Percentiles rank a stretch among this genome's conserved stretches.
These are phyloP conservation scores for Mesotaenium endlicherianum DNA, from an alignment of 139 green algal genomes.

Conservation along the genomic window DNA sequence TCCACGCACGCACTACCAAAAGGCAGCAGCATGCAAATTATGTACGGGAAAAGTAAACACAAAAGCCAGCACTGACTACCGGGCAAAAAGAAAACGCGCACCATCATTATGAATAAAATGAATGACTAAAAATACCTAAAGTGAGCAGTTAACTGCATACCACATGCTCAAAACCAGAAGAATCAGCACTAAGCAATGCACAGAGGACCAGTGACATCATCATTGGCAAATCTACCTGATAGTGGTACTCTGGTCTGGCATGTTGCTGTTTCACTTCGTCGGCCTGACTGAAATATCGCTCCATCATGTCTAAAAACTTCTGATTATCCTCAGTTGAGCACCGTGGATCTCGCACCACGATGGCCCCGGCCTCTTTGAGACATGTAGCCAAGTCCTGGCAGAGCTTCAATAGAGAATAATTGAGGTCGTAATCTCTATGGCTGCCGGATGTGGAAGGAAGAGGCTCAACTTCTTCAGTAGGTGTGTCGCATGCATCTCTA, in stretches of 20 bases:
- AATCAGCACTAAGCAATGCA: too few relatives aligned
- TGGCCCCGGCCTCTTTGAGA: conserved; percentile 15
- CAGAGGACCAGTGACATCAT: not conserved
- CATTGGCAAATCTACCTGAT: conserved; percentile 61
- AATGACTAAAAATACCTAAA: not conserved
- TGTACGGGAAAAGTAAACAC: too few relatives aligned
- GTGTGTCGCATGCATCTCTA: not conserved
- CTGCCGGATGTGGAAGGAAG: not conserved
- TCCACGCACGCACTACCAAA: too few relatives aligned
- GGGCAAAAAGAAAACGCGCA: too few relatives aligned
- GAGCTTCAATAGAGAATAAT: not conserved
- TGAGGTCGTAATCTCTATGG: too few relatives aligned
- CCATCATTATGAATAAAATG: too few relatives aligned
- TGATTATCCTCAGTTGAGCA: conserved; percentile 65
- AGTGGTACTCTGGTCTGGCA: conserved; percentile 65
- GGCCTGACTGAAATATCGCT: conserved; percentile 77
- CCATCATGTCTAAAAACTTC: conserved; percentile 80
- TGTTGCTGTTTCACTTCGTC: conserved; percentile 68
- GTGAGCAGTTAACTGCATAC: not conserved
- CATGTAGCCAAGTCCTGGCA: conserved; percentile 19
- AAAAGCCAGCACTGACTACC: too few relatives aligned
- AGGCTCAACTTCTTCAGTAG: not conserved
- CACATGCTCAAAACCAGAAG: not conserved
- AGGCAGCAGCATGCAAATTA: too few relatives aligned
- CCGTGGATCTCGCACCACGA: conserved; percentile 71